A percentile compares a stretch with the other conserved stretches of the same genome.
Evolutionary conservation across 1,284 basidiomycete genomes (phyloP).

Genomic region (Trametes pubescens): DNA sequence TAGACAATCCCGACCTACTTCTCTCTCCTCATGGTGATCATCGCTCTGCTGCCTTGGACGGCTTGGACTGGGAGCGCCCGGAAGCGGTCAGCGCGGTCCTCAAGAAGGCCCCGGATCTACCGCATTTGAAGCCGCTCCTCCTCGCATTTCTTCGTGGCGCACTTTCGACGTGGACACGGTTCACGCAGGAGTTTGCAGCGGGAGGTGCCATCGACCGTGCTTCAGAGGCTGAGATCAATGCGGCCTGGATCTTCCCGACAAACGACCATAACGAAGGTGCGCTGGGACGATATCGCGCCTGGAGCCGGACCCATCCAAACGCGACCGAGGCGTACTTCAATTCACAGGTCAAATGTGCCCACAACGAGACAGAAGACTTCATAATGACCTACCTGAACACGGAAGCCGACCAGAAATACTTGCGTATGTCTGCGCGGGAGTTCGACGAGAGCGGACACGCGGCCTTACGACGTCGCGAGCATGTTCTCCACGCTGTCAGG

Average conservation of each 20-base stretch:
- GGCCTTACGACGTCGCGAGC: not conserved
- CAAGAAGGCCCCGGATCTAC: not conserved
- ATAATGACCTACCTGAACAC: not conserved
- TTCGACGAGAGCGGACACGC: not conserved
- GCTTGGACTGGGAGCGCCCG: conserved; percentile 11
- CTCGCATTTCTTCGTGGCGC: conserved; percentile 1
- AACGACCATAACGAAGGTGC: conserved; percentile 14
- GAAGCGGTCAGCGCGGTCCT: conserved; percentile 7
- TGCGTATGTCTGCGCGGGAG: not conserved
- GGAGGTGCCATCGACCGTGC: not conserved
- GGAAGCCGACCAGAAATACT: not conserved
- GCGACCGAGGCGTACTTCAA: not conserved
- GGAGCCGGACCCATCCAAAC: not conserved
- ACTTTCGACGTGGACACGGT: not conserved
- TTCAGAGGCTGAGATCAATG: not conserved
- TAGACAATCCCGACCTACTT: conserved; percentile 15
- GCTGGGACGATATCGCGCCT: not conserved
- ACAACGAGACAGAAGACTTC: not conserved
- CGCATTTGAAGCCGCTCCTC: not conserved
- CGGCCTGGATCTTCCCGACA: not conserved
- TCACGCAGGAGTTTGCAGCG: not conserved
- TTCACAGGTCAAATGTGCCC: not conserved
- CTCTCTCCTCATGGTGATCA: not conserved
- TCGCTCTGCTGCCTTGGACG: conserved; percentile 23
- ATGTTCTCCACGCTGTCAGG: not conserved